A percentile compares a stretch with the other conserved stretches of the same genome.
These are phyloP conservation scores for Beauveria varroae DNA, from an alignment of 2,329 filamentous ascomycete species.

Conservation along the genomic window DNA sequence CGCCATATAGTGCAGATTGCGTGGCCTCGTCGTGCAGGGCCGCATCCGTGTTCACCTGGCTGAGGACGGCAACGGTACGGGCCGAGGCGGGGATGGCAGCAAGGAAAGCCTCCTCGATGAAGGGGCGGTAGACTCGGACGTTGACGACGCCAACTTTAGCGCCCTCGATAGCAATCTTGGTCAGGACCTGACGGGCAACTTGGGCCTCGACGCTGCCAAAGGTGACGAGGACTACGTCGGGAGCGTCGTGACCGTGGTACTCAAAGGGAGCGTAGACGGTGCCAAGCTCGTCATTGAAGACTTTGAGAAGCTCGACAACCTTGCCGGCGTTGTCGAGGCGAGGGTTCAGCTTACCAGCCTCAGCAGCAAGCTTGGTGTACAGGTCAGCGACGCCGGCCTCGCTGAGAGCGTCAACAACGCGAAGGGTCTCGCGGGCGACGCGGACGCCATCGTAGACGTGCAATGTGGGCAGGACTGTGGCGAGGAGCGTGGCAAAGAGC, in stretches of 20 bases:
- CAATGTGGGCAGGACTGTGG: constrained; percentile 70
- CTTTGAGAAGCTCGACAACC: constrained; percentile 59
- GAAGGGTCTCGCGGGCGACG: constrained; percentile 72
- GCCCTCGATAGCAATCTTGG: constrained; percentile 62
- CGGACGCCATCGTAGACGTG: constrained; percentile 85
- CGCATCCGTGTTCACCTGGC: constrained; percentile 71
- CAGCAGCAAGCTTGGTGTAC: constrained; percentile 59
- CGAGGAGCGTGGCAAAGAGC: constrained; percentile 75
- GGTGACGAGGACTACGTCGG: constrained; percentile 79
- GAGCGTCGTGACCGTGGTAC: constrained; percentile 75
- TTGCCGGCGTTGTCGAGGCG: constrained; percentile 68
- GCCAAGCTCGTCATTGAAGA: constrained; percentile 84
- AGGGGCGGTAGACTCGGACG: constrained; percentile 89
- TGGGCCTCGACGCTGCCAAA: constrained; percentile 91
- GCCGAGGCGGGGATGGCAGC: constrained; percentile 68
- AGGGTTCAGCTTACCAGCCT: constrained; percentile 55
- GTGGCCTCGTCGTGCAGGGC: constrained; percentile 27
- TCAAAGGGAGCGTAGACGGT: constrained; percentile 92
- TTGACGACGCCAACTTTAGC: constrained; percentile 80
- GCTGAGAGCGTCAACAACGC: constrained; percentile 75
- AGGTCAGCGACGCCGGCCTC: constrained; percentile 60
- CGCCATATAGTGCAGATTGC: constrained; percentile 75
- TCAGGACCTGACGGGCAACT: constrained; percentile 72
- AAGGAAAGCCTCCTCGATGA: constrained; percentile 90
- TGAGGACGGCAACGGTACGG: constrained; percentile 73